phyloP scores from a whole-genome alignment of 164 flowering plant species.

The Tetrastigma voinierianum region DNA sequence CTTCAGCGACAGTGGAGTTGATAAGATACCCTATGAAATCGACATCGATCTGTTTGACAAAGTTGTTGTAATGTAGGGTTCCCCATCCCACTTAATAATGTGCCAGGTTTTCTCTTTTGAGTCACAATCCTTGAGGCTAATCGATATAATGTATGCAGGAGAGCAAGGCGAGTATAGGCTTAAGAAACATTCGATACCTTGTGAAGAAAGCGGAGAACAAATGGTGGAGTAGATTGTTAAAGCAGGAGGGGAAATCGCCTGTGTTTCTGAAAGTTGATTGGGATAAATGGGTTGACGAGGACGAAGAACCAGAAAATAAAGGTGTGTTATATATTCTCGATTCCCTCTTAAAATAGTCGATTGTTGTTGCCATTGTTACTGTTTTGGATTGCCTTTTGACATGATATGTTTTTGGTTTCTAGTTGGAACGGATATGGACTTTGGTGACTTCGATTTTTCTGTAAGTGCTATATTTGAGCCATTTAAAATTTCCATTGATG shows the following conservation, averaged over 20 bases:
- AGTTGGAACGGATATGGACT: constrained; percentile 46
- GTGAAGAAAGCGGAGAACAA: constrained; percentile 65
- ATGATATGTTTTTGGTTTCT: constrained; percentile 8
- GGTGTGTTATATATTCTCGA: constrained; percentile 7
- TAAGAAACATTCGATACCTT: constrained; percentile 50
- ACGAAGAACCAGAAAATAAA: constrained; percentile 50
- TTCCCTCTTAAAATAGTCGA: neutral
- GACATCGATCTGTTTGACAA: constrained; percentile 59
- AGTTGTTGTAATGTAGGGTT: constrained; percentile 57
- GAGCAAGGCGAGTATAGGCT: constrained; percentile 59
- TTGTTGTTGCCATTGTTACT: neutral
- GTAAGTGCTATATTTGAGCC: constrained; percentile 28
- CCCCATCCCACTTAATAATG: neutral
- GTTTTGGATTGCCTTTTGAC: neutral
- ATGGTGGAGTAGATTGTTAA: constrained; percentile 73
- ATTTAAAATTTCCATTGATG: neutral
- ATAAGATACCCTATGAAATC: constrained; percentile 47
- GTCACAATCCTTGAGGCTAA: neutral
- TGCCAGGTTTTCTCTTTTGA: neutral
- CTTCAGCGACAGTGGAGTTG: constrained; percentile 57
- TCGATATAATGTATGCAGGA: constrained; percentile 33
- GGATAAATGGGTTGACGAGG: constrained; percentile 88
- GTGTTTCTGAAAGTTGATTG: constrained; percentile 69
- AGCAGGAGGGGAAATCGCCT: constrained; percentile 64
- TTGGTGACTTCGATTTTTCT: constrained; percentile 57